phyloP scores from a whole-genome alignment of 129 eudicot genomes.

The Flaveria bidentis region DNA sequence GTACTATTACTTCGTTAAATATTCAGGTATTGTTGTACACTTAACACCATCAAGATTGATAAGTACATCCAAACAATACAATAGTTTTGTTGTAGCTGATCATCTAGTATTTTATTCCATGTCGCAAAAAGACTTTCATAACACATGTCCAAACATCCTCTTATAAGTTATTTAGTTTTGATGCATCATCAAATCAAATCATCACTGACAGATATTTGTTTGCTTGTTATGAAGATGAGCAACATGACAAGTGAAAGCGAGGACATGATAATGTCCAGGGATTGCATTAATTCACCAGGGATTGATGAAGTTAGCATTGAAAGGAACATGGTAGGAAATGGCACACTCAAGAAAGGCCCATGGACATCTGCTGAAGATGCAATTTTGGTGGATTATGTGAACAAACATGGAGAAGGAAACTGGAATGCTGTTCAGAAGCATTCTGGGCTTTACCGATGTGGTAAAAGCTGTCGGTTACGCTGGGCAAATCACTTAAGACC shows the following conservation, averaged over 20 bases:
- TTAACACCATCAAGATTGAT: not conserved
- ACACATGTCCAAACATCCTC: not conserved
- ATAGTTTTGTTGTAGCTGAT: constrained; percentile 6
- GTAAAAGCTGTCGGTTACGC: constrained; percentile 89
- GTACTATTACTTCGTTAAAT: not conserved
- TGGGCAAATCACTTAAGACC: constrained; percentile 98
- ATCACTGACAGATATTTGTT: constrained; percentile 4
- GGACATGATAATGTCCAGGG: constrained; percentile 46
- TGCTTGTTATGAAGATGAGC: constrained; percentile 43
- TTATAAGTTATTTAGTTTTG: not conserved
- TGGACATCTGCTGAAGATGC: constrained; percentile 97
- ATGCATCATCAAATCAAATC: constrained; percentile 8
- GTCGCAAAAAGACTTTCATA: not conserved
- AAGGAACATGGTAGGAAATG: constrained; percentile 44
- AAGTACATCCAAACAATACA: not conserved
- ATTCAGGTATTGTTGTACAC: not conserved
- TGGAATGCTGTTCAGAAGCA: constrained; percentile 97
- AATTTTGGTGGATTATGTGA: constrained; percentile 79
- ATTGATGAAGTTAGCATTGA: constrained; percentile 60
- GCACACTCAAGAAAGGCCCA: constrained; percentile 77
- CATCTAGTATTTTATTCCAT: not conserved
- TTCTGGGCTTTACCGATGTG: constrained; percentile 87
- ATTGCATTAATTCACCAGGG: constrained; percentile 52
- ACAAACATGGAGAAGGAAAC: constrained; percentile 88
- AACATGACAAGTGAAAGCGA: constrained; percentile 71